A percentile compares a stretch with the other conserved stretches of the same genome.
Conservation (phyloP, 1,284 basidiomycete genomes). For the Marasmius fiardii region DNA sequence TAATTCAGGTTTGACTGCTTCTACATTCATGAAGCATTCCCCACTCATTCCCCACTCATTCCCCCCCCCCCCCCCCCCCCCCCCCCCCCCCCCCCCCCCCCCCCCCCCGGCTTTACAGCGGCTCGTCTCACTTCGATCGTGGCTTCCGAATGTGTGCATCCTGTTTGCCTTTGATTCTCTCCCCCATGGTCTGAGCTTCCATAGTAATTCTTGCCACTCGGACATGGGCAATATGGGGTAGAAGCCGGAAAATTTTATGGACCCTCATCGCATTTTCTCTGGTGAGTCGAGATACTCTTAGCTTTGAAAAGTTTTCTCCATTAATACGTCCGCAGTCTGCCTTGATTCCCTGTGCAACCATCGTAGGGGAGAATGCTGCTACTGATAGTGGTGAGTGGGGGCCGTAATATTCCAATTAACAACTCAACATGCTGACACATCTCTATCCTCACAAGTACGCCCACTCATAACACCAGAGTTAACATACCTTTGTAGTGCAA, state of each 20-base stretch:
- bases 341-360: conserved; percentile 9
- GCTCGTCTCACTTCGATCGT: conserved; percentile 16
- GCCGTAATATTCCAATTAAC: too few species aligned
- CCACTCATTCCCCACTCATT: too few species aligned
- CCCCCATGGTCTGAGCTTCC: neutral
- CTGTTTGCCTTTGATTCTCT: neutral
- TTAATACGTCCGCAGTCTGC: conserved; percentile 5
- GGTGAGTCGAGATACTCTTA: conserved; percentile 1
- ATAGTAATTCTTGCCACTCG: conserved; percentile 15
- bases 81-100: too few species aligned
- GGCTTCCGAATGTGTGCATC: conserved; percentile 17
- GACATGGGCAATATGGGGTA: conserved; percentile 19
- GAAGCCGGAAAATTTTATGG: conserved; percentile 9
- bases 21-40: neutral
- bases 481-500: conserved; percentile 8
- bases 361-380: conserved; percentile 8
- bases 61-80: too few species aligned
- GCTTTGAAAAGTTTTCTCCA: neutral
- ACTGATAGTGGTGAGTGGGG: conserved; percentile 6
- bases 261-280: conserved; percentile 11
- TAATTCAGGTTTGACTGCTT: conserved; percentile 12
- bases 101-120: conserved; percentile 6
- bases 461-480: conserved; percentile 6
- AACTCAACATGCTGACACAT: neutral
- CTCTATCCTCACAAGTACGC: neutral